A percentile compares a stretch with the other conserved stretches of the same genome.
Evolutionary conservation across 176 grass and related monocot species (phyloP).

Genomic region (Triticum dicoccoides): DNA sequence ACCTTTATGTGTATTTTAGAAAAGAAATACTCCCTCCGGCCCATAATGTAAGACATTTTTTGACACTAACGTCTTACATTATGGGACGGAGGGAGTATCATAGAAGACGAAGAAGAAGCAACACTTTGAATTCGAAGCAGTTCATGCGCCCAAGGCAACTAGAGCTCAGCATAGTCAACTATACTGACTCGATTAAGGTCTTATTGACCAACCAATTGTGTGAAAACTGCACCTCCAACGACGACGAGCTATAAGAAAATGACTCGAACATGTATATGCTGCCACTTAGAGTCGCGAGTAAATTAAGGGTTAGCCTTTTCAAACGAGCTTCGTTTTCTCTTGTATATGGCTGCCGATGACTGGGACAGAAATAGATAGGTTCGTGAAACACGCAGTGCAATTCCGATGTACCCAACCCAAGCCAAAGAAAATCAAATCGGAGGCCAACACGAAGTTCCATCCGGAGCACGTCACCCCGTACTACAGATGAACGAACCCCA

Average conservation of each 20-base stretch:
- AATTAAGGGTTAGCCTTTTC: neutral
- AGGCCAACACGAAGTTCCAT: slow-evolving; percentile 3
- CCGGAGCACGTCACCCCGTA: slow-evolving; percentile 13
- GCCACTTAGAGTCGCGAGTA: neutral
- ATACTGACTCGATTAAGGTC: neutral
- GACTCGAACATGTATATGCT: neutral
- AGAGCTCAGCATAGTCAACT: neutral
- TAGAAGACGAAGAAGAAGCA: neutral
- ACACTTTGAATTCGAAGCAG: neutral
- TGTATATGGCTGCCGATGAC: neutral
- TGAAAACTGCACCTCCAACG: neutral
- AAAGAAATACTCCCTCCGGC: too few relatives aligned
- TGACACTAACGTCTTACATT: too few relatives aligned
- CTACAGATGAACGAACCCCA: neutral
- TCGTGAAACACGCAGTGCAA: slow-evolving; percentile 23
- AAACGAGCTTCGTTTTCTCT: neutral
- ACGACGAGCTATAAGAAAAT: neutral
- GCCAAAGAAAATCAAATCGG: neutral
- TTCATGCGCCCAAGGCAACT: neutral
- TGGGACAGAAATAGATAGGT: neutral
- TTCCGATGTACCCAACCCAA: neutral
- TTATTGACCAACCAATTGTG: neutral
- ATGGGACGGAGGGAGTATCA: neutral
- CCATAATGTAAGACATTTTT: too few relatives aligned
- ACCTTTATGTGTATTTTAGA: too few relatives aligned